Evolutionary conservation across 2,329 filamentous ascomycete species (phyloP).

Genomic region (Fusarium oligoseptatum): DNA sequence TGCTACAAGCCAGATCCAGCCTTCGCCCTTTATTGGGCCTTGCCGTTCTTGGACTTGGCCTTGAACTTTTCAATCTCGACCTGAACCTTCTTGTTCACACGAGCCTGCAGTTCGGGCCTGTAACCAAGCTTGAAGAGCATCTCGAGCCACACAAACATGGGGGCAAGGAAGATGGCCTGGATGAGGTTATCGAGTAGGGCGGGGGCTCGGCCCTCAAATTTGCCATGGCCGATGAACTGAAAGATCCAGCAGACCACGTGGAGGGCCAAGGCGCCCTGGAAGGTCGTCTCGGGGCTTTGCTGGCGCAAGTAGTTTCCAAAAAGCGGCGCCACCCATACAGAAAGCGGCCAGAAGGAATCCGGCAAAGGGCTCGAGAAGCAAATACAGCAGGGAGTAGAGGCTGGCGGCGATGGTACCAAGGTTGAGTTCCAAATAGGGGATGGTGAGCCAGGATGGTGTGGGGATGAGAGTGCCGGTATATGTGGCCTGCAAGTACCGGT

Average conservation of each 20-base stretch:
- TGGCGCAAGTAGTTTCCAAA: slow-evolving; percentile 80
- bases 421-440: slow-evolving; percentile 76
- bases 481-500: slow-evolving; percentile 61
- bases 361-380: slow-evolving; percentile 94
- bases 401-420: slow-evolving; percentile 74
- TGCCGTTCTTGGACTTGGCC: slow-evolving; percentile 67
- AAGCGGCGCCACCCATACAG: slow-evolving; percentile 80
- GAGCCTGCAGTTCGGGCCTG: slow-evolving; percentile 84
- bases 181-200: slow-evolving; percentile 91
- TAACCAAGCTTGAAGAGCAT: slow-evolving; percentile 92
- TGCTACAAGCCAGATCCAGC: not conserved
- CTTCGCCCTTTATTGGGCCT: slow-evolving; percentile 59
- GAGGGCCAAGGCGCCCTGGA: slow-evolving; percentile 71
- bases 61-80: slow-evolving; percentile 83
- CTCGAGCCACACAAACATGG: slow-evolving; percentile 98
- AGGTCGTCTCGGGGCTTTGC: slow-evolving; percentile 63
- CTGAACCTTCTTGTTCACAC: slow-evolving; percentile 82
- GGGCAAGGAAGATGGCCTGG: slow-evolving; percentile 92
- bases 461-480: slow-evolving; percentile 74
- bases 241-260: slow-evolving; percentile 85
- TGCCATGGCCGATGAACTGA: slow-evolving; percentile 93
- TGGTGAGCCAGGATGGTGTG: slow-evolving; percentile 75
- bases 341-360: slow-evolving; percentile 82
- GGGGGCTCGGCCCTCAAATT: slow-evolving; percentile 88
- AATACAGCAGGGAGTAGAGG: slow-evolving; percentile 83